Evolutionary conservation across 1,284 basidiomycete species (phyloP).

Genomic region (Neotropicomus parvogracilis): DNA sequence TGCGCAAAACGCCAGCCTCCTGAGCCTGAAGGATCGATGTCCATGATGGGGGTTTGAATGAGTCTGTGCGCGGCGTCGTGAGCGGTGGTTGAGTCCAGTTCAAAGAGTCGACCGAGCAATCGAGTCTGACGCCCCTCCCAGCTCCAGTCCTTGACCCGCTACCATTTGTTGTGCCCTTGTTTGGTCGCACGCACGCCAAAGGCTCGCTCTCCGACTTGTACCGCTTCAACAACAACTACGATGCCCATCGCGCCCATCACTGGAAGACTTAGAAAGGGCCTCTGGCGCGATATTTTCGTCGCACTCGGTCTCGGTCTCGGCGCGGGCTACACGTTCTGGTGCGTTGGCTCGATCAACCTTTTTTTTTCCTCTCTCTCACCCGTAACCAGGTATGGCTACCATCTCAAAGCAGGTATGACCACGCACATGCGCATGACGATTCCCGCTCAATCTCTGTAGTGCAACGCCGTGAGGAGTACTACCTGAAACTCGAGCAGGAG

Average conservation of each 20-base stretch:
- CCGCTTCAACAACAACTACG: conserved; percentile 19
- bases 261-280: conserved; percentile 83
- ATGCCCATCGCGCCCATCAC: conserved; percentile 86
- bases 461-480: conserved; percentile 76
- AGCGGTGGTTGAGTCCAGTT: conserved; percentile 8
- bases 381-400: conserved; percentile 68
- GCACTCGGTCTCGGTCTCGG: conserved; percentile 70
- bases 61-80: conserved; percentile 16
- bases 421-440: not conserved
- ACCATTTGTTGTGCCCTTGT: conserved; percentile 36
- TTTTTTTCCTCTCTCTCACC: conserved; percentile 20
- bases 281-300: conserved; percentile 75
- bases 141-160: no score
- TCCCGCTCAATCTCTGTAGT: conserved; percentile 45
- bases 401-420: conserved; percentile 67
- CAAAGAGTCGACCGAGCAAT: conserved; percentile 21
- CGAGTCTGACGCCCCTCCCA: conserved; percentile 20
- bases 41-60: conserved; percentile 42
- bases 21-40: conserved; percentile 79
- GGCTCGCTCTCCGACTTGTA: conserved; percentile 26
- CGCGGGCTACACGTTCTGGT: conserved; percentile 79
- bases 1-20: conserved; percentile 98
- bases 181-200: conserved; percentile 22
- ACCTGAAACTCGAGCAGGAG: conserved; percentile 74
- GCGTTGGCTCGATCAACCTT: conserved; percentile 26